Evolutionary conservation across 331 rosid genomes (phyloP).

Genomic region (Quercus tomentella): DNA sequence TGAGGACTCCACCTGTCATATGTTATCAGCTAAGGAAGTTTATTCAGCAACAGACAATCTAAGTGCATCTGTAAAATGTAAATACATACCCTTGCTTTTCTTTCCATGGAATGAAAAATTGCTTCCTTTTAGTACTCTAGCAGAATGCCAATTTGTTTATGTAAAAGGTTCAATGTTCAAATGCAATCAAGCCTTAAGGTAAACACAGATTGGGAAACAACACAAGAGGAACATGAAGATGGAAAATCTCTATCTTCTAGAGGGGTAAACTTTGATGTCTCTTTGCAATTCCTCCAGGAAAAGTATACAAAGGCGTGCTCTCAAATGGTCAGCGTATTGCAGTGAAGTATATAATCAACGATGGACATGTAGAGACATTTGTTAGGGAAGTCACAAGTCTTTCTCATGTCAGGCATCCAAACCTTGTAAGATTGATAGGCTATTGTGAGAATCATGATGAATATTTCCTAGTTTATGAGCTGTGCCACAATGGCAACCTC

Average conservation of each 20-base stretch:
- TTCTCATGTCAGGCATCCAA: slow-evolving; percentile 54
- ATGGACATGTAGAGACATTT: slow-evolving; percentile 53
- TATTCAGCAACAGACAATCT: slow-evolving; percentile 46
- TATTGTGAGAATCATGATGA: slow-evolving; percentile 41
- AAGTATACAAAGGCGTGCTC: slow-evolving; percentile 53
- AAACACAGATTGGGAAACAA: background rate
- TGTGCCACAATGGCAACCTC: slow-evolving; percentile 60
- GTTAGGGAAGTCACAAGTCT: slow-evolving; percentile 58
- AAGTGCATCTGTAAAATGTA: background rate
- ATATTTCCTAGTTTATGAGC: slow-evolving; percentile 69
- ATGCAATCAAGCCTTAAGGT: background rate
- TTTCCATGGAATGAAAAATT: background rate
- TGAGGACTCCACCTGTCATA: slow-evolving; percentile 29
- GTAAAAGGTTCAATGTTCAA: background rate
- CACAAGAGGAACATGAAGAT: background rate
- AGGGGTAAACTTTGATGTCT: background rate
- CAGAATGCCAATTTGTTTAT: background rate
- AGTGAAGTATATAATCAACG: slow-evolving; percentile 55
- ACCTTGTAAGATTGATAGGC: slow-evolving; percentile 52
- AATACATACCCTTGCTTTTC: too few relatives aligned
- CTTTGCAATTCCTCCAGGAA: slow-evolving; percentile 31
- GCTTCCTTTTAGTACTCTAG: background rate
- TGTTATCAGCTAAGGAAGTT: slow-evolving; percentile 39
- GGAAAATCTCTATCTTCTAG: too few relatives aligned
- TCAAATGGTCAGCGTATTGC: slow-evolving; percentile 51